Evolutionary conservation across 2,329 filamentous ascomycete species (phyloP), one percentile per base, ranked within the genome.

Genomic region (Ustulina deusta): DNA sequence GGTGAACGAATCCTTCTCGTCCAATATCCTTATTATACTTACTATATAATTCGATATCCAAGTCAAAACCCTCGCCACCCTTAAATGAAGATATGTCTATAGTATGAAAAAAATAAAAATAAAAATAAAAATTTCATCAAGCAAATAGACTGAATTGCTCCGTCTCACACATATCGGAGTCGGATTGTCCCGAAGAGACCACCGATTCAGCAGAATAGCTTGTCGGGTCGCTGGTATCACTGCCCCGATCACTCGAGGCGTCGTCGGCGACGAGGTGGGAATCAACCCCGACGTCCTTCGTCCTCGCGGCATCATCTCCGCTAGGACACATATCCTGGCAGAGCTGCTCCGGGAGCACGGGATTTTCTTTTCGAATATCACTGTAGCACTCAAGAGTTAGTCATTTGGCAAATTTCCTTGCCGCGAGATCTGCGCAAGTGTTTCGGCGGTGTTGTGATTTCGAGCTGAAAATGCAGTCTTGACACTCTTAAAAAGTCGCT

Each of bases 171-270:
- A 15, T 20, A 17, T 69, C 69, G 13, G 49, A 64, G 10, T 65
- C 61, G 1, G 58, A 65, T 1, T 54, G 48, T 25, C 25, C 15
- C 1, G 61, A 67, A 2, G 69, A 71, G 9, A 51, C 20, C 13
- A 48, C 11, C 17, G 69, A 68, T 15, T 42, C 64, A 3, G 32
- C 42, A 29, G 27, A n/a, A 17, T 55, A 59, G 22, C 48, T 15
- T 49, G 56, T 63, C 3, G 46, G 20, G 34, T 52, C 63, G 25
- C 69, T 71, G 11, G 69, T 71, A 36, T 72, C 69, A 36, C 69
- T 71, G 1, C 71, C 71, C 10, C 67, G 62, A 60, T 72, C 69
- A 20, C 69, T 72, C 1, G 32, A 40, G 1, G 17, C 44, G 7
- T 70, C 65, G 2, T 71, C 66, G 17, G 29, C 51, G 20, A 34